These are phyloP conservation scores for Mediolabrus comicus DNA, from an alignment of 108 stramenopile genomes.

Conservation along the genomic window DNA sequence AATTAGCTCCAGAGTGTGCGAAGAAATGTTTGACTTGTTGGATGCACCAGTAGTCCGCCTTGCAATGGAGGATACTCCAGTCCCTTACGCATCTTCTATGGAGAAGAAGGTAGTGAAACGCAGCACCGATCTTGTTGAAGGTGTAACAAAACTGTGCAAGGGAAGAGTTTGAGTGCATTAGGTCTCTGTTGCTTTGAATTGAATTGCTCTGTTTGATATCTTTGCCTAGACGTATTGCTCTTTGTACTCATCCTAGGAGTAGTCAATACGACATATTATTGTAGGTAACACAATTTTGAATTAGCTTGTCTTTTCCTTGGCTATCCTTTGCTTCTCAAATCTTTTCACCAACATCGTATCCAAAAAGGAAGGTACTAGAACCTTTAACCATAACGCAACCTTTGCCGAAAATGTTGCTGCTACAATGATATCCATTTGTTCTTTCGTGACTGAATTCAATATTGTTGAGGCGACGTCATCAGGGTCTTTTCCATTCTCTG, in stretches of 20 bases:
- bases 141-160: conserved; percentile 20
- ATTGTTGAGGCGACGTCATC: conserved; percentile 67
- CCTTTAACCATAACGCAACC: conserved; percentile 67
- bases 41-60: conserved; percentile 66
- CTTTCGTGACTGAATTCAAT: conserved; percentile 47
- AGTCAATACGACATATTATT: too few relatives aligned
- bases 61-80: conserved; percentile 72
- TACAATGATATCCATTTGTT: conserved; percentile 66
- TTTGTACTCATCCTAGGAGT: neutral
- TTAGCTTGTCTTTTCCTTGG: conserved; percentile 28
- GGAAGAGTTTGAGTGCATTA: conserved; percentile 5
- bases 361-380: conserved; percentile 64
- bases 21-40: conserved; percentile 64
- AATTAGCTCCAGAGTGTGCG: conserved; percentile 54
- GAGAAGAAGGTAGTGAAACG: conserved; percentile 59
- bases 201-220: neutral
- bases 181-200: neutral
- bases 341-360: conserved; percentile 58
- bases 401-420: conserved; percentile 67
- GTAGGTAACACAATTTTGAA: too few relatives aligned
- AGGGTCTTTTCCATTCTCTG: conserved; percentile 67
- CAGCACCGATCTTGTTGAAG: conserved; percentile 40
- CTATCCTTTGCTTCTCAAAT: conserved; percentile 57
- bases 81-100: conserved; percentile 64
- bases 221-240: too few relatives aligned